Evolutionary conservation across 1,284 basidiomycete species (phyloP), one percentile per base, ranked within the genome.

Genomic region (Pseudozyma flocculosa): DNA sequence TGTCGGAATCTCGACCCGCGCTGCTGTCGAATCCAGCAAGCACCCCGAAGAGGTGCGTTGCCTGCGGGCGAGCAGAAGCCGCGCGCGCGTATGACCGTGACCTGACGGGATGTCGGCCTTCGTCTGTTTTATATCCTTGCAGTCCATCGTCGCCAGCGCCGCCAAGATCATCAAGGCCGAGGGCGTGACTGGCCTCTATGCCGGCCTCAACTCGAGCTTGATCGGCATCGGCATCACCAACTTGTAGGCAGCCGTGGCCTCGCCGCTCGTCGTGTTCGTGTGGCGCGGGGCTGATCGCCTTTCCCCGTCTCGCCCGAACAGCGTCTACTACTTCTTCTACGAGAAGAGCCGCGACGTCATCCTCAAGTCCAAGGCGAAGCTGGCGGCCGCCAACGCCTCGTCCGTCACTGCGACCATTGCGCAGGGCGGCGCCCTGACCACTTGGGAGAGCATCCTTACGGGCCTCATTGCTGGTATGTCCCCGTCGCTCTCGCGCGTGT

Each of bases 201-300:
- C 87, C 59, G 94, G 94, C 1, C 80, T 98, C 21, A 85, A 83
- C 63, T 92, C 91, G 22, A 90, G 88, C 70, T 81, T 97, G 52
- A 81, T 93, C 34, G 94, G 92, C 2, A 92, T 98, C 61, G 90
- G 90, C 15, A 83, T 96, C 26, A 95, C 93, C 30, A 97, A 98
- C 79, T 92, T 90, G 68, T 70, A 51, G 46, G 69, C 70, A 22
- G 14, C 26, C 11, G 26, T 29, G 5, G 26, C 7, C 11, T 5
- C 26, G 7, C 7, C 26, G 26, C 11, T 29, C 5, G 5, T 29
- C 26, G 5, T 29, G 26, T 7, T 29, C n/a, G n/a, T n/a, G n/a
- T n/a, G n/a, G n/a, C n/a, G n/a, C n/a, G n/a, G n/a, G n/a, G n/a
- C n/a, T n/a, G n/a, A n/a, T n/a, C n/a, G n/a, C n/a, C n/a, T n/a